Conservation (phyloP, 2,329 filamentous ascomycete genomes). For the Talaromyces funiculosus region DNA sequence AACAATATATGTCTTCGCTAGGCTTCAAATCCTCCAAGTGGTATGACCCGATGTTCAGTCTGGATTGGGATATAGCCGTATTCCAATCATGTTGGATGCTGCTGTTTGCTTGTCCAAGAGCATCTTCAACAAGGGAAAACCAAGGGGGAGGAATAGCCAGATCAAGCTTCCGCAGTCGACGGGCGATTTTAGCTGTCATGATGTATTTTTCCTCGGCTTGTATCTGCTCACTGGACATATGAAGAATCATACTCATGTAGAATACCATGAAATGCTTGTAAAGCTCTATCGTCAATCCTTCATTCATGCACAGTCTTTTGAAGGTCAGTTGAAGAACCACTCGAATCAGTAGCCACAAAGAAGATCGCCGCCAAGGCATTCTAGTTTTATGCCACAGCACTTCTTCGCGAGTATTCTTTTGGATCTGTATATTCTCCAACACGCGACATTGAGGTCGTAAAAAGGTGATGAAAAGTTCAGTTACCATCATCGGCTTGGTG, state of each 20-base stretch:
- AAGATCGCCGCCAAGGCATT: constrained; percentile 48
- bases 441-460: too few relatives aligned
- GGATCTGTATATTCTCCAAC: too few relatives aligned
- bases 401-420: constrained; percentile 47
- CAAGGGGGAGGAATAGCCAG: background rate
- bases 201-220: background rate
- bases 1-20: constrained; percentile 1
- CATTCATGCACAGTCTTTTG: background rate
- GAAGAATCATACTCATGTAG: background rate
- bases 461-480: too few relatives aligned
- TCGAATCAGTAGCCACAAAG: constrained; percentile 52
- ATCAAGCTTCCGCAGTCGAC: constrained; percentile 3
- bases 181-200: constrained; percentile 8
- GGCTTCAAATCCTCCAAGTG: background rate
- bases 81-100: background rate
- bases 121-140: background rate
- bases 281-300: background rate
- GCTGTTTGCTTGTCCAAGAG: background rate
- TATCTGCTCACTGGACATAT: background rate
- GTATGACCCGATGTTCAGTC: background rate
- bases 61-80: background rate
- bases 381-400: constrained; percentile 38
- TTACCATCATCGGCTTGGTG: too few relatives aligned
- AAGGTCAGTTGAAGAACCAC: constrained; percentile 2
- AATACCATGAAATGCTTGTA: constrained; percentile 9